Percentiles rank a stretch among this genome's conserved stretches.
Evolutionary conservation across 768 basidiomycete species (phyloP).

Genomic region (Gelatoporia subvermispora): DNA sequence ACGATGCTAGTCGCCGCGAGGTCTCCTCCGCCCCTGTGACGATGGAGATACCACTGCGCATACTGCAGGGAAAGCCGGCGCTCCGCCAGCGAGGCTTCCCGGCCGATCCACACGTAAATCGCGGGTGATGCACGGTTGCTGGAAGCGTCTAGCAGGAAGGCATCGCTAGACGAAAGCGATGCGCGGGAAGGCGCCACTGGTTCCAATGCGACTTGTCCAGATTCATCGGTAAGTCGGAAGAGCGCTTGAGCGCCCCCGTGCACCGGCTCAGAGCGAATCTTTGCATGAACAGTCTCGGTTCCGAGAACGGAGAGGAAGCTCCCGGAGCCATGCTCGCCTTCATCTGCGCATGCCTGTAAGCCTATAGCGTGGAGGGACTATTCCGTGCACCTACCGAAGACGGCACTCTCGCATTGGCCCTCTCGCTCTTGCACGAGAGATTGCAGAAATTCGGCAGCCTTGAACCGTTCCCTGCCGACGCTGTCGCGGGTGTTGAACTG

Average conservation of each 20-base stretch:
- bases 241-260: constrained; percentile 23
- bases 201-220: constrained; percentile 36
- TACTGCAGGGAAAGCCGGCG: constrained; percentile 49
- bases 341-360: constrained; percentile 34
- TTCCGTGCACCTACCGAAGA: constrained; percentile 39
- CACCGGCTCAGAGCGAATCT: constrained; percentile 12
- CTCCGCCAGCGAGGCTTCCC: constrained; percentile 40
- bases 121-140: constrained; percentile 31
- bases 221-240: constrained; percentile 43
- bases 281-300: constrained; percentile 15
- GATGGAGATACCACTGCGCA: constrained; percentile 49
- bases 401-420: constrained; percentile 38
- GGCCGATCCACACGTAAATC: constrained; percentile 59
- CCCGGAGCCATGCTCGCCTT: constrained; percentile 42
- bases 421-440: constrained; percentile 37
- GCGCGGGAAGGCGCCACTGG: constrained; percentile 26
- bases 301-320: constrained; percentile 48
- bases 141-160: constrained; percentile 48
- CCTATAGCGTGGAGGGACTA: too few relatives aligned
- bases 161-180: constrained; percentile 43
- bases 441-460: constrained; percentile 56
- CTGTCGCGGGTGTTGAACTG: constrained; percentile 55
- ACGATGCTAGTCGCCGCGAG: constrained; percentile 35
- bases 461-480: constrained; percentile 52
- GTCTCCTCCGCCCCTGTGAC: constrained; percentile 24